These are phyloP conservation scores for Globisporangium sylvaticum DNA, from an alignment of 352 stramenopile genomes.

Conservation along the genomic window DNA sequence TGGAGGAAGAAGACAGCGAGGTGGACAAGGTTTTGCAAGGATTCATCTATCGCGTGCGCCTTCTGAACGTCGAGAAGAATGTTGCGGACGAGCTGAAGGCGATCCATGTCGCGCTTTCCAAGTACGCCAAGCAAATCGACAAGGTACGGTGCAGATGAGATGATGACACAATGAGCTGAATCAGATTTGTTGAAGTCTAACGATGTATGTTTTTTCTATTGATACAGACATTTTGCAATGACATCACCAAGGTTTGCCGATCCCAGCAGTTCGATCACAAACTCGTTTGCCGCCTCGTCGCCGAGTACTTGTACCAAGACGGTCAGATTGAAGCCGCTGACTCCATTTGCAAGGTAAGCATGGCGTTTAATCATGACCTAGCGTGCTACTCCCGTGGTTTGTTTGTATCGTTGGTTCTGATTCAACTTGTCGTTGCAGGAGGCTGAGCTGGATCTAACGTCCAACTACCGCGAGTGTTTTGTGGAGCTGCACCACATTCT, in stretches of 20 bases:
- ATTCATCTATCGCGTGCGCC: slow-evolving; percentile 57
- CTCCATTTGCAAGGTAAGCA: slow-evolving; percentile 53
- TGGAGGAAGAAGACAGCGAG: slow-evolving; percentile 55
- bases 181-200: neutral
- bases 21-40: slow-evolving; percentile 62
- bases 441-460: slow-evolving; percentile 43
- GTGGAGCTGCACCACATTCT: slow-evolving; percentile 65
- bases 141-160: slow-evolving; percentile 34
- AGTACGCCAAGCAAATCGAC: slow-evolving; percentile 79
- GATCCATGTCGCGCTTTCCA: slow-evolving; percentile 68
- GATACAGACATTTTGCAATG: slow-evolving; percentile 47
- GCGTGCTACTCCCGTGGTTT: neutral
- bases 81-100: slow-evolving; percentile 60
- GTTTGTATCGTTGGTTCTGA: neutral
- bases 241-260: slow-evolving; percentile 64
- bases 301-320: slow-evolving; percentile 78
- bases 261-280: slow-evolving; percentile 60
- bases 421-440: slow-evolving; percentile 32
- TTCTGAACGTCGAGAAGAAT: slow-evolving; percentile 72
- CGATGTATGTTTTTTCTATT: neutral
- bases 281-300: slow-evolving; percentile 59
- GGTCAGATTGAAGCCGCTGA: slow-evolving; percentile 72
- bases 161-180: neutral
- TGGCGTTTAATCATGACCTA: neutral
- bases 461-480: slow-evolving; percentile 58